Conservation (phyloP, 768 basidiomycete genomes). For the Suillus brevipes region DNA sequence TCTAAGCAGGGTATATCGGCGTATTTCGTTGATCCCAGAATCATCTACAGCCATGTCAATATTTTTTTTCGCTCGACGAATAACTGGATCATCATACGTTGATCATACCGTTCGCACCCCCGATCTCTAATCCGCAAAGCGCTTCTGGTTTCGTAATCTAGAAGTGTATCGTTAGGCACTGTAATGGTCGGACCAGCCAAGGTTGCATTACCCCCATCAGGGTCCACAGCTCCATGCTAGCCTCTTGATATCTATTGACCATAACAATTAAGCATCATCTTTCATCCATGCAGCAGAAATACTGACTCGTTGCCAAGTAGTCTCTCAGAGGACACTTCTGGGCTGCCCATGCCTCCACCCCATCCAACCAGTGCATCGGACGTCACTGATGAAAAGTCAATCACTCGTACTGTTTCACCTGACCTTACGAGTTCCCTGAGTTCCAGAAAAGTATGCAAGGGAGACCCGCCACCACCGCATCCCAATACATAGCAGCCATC, state of each 20-base stretch:
- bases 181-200: not conserved
- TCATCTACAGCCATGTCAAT: constrained; percentile 30
- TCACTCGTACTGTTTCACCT: constrained; percentile 45
- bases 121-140: constrained; percentile 41
- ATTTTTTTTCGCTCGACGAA: not conserved
- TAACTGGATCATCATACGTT: constrained; percentile 26
- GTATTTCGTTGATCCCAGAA: constrained; percentile 35
- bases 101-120: constrained; percentile 48
- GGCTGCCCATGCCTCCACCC: constrained; percentile 46
- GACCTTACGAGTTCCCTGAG: constrained; percentile 52
- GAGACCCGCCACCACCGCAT: constrained; percentile 62
- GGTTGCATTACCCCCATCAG: constrained; percentile 23
- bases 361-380: constrained; percentile 44
- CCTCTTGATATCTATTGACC: constrained; percentile 33
- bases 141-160: constrained; percentile 36
- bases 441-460: constrained; percentile 51
- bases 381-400: constrained; percentile 44
- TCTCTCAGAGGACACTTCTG: constrained; percentile 39
- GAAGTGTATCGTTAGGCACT: constrained; percentile 1
- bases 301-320: constrained; percentile 38
- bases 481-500: constrained; percentile 65
- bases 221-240: constrained; percentile 30
- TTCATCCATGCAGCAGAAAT: not conserved
- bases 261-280: not conserved
- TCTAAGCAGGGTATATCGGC: constrained; percentile 42